Base-by-base conservation (phyloP, 2,329 filamentous ascomycete species). In the Penicillium olsonii region DNA sequence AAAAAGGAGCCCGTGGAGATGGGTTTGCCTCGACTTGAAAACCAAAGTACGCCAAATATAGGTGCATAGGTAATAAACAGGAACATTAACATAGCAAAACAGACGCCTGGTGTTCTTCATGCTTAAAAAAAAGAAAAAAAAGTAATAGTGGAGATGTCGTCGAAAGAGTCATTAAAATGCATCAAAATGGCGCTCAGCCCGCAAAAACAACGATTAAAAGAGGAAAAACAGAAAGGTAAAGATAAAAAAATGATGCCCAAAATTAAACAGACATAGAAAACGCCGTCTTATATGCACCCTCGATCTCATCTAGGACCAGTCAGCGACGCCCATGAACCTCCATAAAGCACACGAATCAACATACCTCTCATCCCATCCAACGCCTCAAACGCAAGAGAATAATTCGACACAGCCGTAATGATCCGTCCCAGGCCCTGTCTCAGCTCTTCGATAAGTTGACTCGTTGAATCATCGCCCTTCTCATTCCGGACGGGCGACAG, bases 331-430 rank as follows among this genome's bases (percentile, higher is more conserved):
- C 15, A 45, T 29, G 12, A 37, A 3, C n/a, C n/a, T n/a, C n/a
- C n/a, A n/a, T n/a, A n/a, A 10, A 10, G 20, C 12, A 22, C 18
- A n/a, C 17, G 35, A 27, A 19, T 15, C 1, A 19, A 35, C 4
- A 55, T 59, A 74, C 72, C 72, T 71, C 69, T 70, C 72, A 75
- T 75, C 26, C 72, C 72, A 57, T 68, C 67, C 50, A 74, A 59
- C 11, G 72, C 72, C 56, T 75, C 72, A 53, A 73, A 75, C 45
- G 70, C 70, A 54, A 63, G 57, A 3, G 72, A 70, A 52, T 73
- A 74, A 53, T 74, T 75, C 8, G 63, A 64, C 7, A 72, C 61
- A 14, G 69, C 64, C 1, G 43, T 52, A 26, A 74, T 68, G 17
- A 74, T 68, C 15, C 64, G 61, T 40, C 70, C 61, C n/a, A 75